These are phyloP conservation scores for Candida railenensis DNA, from an alignment of 805 yeast genomes.

Conservation along the genomic window DNA sequence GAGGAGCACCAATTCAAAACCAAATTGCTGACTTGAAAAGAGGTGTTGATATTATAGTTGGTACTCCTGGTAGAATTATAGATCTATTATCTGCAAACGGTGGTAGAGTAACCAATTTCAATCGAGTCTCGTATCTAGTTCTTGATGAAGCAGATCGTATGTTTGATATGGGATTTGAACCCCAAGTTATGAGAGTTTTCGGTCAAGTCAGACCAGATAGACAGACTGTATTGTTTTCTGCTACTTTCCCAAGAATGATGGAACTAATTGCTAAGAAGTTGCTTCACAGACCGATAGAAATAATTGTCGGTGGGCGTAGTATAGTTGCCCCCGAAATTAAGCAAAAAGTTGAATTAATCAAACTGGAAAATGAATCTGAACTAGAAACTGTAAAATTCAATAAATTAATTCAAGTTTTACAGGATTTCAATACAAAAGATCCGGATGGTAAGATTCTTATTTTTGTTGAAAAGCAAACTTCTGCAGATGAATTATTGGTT, in stretches of 20 bases:
- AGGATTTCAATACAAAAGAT: constrained; percentile 33
- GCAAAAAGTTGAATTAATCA: constrained; percentile 65
- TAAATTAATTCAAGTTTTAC: constrained; percentile 54
- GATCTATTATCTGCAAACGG: constrained; percentile 81
- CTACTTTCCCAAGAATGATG: constrained; percentile 85
- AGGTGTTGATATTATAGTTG: constrained; percentile 79
- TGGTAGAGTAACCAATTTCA: constrained; percentile 70
- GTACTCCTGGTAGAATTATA: constrained; percentile 94
- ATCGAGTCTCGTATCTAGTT: constrained; percentile 75
- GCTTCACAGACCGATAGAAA: constrained; percentile 65
- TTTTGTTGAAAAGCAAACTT: constrained; percentile 86
- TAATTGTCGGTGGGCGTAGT: constrained; percentile 76
- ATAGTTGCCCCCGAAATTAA: constrained; percentile 78
- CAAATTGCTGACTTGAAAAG: constrained; percentile 80
- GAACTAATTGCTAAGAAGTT: constrained; percentile 70
- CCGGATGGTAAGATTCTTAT: constrained; percentile 58
- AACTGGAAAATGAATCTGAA: constrained; percentile 40
- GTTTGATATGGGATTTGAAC: constrained; percentile 97
- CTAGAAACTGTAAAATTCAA: constrained; percentile 47
- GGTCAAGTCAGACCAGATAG: constrained; percentile 77
- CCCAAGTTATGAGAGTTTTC: constrained; percentile 83
- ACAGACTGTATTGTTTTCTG: constrained; percentile 89
- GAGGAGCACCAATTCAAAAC: constrained; percentile 79
- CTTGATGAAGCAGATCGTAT: constrained; percentile 95
- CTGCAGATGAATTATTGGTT: constrained; percentile 70